Evolutionary conservation across 768 basidiomycete genomes (phyloP).

Genomic region (Panaeolus cyanescens): DNA sequence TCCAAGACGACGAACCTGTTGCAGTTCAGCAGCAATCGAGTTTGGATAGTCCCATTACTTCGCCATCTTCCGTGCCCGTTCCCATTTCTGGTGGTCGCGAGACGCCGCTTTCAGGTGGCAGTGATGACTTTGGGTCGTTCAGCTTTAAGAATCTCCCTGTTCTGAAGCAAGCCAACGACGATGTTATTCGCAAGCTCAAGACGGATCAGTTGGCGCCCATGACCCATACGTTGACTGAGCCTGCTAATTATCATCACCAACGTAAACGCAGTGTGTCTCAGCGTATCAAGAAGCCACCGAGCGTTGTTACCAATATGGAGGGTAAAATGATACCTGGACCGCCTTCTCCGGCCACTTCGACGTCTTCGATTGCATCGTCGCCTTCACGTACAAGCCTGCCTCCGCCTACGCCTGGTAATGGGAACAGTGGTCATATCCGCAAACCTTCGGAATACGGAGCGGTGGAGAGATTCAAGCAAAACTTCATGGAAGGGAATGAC

Average conservation of each 20-base stretch:
- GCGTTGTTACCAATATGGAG: constrained; percentile 71
- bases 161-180: constrained; percentile 97
- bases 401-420: constrained; percentile 67
- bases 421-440: constrained; percentile 61
- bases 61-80: constrained; percentile 43
- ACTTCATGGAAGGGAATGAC: constrained; percentile 74
- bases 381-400: constrained; percentile 76
- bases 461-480: constrained; percentile 85
- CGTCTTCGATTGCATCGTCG: constrained; percentile 88
- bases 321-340: constrained; percentile 71
- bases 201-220: constrained; percentile 87
- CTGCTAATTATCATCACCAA: constrained; percentile 54
- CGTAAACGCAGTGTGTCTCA: constrained; percentile 84
- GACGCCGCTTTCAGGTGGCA: constrained; percentile 56
- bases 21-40: constrained; percentile 51
- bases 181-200: constrained; percentile 93
- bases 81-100: constrained; percentile 35
- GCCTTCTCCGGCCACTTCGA: constrained; percentile 90
- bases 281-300: constrained; percentile 79
- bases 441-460: constrained; percentile 91
- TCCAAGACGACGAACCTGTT: constrained; percentile 85
- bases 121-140: constrained; percentile 96
- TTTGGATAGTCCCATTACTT: constrained; percentile 48
- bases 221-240: constrained; percentile 71
- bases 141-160: constrained; percentile 97